These are phyloP conservation scores for Mycosphaerella sp. DNA, from an alignment of 2,329 filamentous ascomycete genomes.

Conservation along the genomic window DNA sequence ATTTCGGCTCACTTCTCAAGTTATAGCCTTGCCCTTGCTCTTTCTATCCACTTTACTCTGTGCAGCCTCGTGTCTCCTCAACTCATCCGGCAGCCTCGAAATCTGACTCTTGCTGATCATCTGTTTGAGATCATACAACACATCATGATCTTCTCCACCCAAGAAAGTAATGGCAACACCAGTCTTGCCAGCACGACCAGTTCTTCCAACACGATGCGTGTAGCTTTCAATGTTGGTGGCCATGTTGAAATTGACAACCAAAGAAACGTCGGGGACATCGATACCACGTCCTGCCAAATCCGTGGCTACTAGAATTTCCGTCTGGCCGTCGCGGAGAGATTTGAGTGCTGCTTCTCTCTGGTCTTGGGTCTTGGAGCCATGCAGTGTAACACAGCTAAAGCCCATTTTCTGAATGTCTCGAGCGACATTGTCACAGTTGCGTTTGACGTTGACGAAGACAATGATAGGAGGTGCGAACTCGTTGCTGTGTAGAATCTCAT, in stretches of 20 bases:
- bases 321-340: constrained; percentile 71
- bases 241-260: constrained; percentile 99
- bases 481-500: constrained; percentile 74
- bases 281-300: constrained; percentile 96
- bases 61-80: constrained; percentile 83
- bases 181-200: constrained; percentile 92
- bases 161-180: constrained; percentile 96
- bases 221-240: constrained; percentile 86
- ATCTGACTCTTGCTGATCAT: constrained; percentile 89
- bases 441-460: constrained; percentile 99
- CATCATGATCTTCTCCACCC: constrained; percentile 80
- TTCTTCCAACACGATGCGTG: constrained; percentile 93
- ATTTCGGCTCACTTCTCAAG: not conserved
- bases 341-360: constrained; percentile 90
- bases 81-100: constrained; percentile 82
- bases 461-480: constrained; percentile 89
- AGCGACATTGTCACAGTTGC: constrained; percentile 93
- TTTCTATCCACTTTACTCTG: constrained; percentile 55
- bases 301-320: constrained; percentile 88
- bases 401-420: constrained; percentile 93
- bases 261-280: constrained; percentile 85
- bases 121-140: constrained; percentile 86
- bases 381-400: constrained; percentile 80
- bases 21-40: constrained; percentile 29
- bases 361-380: constrained; percentile 95